Evolutionary conservation across 805 yeast genomes (phyloP).

Genomic region (Scheffersomyces ergatensis): DNA sequence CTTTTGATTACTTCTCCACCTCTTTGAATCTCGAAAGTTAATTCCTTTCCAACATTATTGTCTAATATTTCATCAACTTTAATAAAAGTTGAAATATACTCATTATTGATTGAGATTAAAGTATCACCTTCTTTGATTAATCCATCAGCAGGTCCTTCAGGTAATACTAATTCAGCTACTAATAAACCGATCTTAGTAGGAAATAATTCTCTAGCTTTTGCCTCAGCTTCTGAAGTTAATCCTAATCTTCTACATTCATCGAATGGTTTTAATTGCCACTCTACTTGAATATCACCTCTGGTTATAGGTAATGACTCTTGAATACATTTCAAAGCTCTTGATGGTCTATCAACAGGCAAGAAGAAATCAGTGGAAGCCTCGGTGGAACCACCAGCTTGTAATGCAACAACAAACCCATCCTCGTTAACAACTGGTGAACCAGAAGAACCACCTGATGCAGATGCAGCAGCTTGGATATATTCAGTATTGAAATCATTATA

Average conservation of each 20-base stretch:
- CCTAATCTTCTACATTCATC: conserved; percentile 92
- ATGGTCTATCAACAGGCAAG: conserved; percentile 78
- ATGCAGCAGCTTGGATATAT: conserved; percentile 93
- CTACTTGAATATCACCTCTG: conserved; percentile 90
- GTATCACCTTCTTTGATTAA: conserved; percentile 83
- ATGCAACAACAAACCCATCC: conserved; percentile 83
- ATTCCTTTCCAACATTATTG: conserved; percentile 55
- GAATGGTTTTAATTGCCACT: conserved; percentile 82
- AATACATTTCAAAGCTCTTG: conserved; percentile 75
- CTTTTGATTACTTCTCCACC: conserved; percentile 62
- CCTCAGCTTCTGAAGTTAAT: conserved; percentile 70
- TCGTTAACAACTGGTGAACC: conserved; percentile 96
- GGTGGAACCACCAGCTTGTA: conserved; percentile 92
- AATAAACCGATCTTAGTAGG: conserved; percentile 78
- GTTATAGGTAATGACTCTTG: conserved; percentile 61
- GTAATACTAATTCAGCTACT: conserved; percentile 78
- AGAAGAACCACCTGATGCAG: conserved; percentile 93
- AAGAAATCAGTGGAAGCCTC: conserved; percentile 94
- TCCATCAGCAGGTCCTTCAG: conserved; percentile 80
- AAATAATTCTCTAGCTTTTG: conserved; percentile 60
- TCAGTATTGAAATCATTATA: conserved; percentile 93
- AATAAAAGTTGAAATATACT: conserved; percentile 64
- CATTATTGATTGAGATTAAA: conserved; percentile 68
- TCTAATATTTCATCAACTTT: conserved; percentile 84
- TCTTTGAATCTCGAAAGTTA: conserved; percentile 64